Base-by-base conservation (phyloP, 257 asterid species). In the Solanum sitiens region DNA sequence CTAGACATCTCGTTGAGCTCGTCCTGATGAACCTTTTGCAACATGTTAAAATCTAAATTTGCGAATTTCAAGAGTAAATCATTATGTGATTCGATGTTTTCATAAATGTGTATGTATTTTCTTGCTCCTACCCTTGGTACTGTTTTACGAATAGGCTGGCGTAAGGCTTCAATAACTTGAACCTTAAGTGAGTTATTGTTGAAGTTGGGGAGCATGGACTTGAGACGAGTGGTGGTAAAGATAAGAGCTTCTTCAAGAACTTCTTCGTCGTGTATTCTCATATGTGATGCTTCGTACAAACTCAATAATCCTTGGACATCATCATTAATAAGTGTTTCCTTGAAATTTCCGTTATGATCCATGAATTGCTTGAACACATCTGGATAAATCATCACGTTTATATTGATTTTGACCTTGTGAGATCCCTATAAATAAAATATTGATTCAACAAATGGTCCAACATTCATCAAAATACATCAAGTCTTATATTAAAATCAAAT, bases 231-330 rank as follows among this genome's bases (percentile, higher is more conserved):
- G 67, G 82, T 71, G 7, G 91, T 80, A 53, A 90, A 88, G 8
- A 6, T 23, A 4, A 90, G 87, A 21, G 92, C 92, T 76, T 90
- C 90, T 11, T 85, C 83, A 14, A 89, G 82, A 72, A 89, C 83
- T 2, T 89, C 82, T 10, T 89, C 89, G 4, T 77, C 89, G 4
- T 83, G 88, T 6, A 85, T 82, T 56, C 87, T 32, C 32, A 56
- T 73, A 63, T 89, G 76, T n/a, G 92, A 35, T 8, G 94, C 92
- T 83, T 90, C 93, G 18, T 86, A 89, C 85, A 91, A 85, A 68
- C 89, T 84, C 37, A 91, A 76, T 87, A 91, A 7, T 20, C 90
- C 91, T 25, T 70, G 39, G 8, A 75, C 83, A 7, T 92, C 68
- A 61, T 7, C 53, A 7, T 16, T 75, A 3, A 13, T 23, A 65